Conservation (phyloP, 371 early-diverging fungal species). For the Batrachochytrium dendrobatidis region DNA sequence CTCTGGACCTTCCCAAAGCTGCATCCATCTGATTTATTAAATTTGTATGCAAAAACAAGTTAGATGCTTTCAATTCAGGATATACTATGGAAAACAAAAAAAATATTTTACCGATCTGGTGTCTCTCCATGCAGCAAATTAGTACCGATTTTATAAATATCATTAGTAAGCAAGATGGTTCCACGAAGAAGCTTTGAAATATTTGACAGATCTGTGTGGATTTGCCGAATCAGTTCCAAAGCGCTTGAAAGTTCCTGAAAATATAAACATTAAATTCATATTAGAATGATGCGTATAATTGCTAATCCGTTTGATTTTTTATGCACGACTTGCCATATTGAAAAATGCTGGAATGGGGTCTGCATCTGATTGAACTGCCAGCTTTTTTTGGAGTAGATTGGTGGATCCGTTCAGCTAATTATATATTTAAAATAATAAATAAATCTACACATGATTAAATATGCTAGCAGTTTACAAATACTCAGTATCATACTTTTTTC, state of each 20-base stretch:
- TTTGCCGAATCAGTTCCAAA: conserved; percentile 26
- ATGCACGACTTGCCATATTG: conserved; percentile 17
- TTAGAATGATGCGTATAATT: too few species aligned
- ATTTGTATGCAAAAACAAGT: background rate
- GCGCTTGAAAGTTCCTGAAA: conserved; percentile 32
- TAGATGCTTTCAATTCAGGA: background rate
- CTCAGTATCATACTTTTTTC: conserved; percentile 33
- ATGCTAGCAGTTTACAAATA: background rate
- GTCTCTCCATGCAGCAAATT: conserved; percentile 29
- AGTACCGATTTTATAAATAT: conserved; percentile 22
- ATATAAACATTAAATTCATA: background rate
- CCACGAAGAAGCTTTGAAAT: conserved; percentile 39
- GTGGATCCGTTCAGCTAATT: conserved; percentile 33
- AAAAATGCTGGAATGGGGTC: conserved; percentile 35
- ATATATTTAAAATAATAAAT: background rate
- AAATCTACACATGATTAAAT: background rate
- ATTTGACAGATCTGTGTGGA: conserved; percentile 31
- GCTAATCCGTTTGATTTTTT: background rate
- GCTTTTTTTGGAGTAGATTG: conserved; percentile 32
- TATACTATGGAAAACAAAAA: too few species aligned
- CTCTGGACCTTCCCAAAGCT: conserved; percentile 39
- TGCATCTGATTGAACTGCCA: conserved; percentile 13
- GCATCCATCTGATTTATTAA: conserved; percentile 24
- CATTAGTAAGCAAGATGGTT: conserved; percentile 26
- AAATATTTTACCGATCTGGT: conserved; percentile 12